Conservation (phyloP, 1,284 basidiomycete genomes). For the Ustilago bromivora region DNA sequence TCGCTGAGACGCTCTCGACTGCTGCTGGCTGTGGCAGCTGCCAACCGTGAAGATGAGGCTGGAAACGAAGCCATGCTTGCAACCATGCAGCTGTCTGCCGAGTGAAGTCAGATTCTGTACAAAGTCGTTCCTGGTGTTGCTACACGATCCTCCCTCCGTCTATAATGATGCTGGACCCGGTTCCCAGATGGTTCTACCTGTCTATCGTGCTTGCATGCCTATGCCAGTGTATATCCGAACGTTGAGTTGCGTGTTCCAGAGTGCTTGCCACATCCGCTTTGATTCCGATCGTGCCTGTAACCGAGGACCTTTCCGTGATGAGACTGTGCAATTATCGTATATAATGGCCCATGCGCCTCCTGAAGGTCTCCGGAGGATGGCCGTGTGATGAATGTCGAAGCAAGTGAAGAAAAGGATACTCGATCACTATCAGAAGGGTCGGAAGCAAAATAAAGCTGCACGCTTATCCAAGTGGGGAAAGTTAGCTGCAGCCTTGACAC, state of each 20-base stretch:
- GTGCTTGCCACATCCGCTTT: not conserved
- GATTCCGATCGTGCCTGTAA: not conserved
- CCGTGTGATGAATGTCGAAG: not conserved
- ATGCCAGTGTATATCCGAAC: not conserved
- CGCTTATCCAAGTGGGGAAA: conserved; percentile 24
- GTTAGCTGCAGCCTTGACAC: not conserved
- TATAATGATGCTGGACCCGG: too few relatives aligned
- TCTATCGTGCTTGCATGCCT: not conserved
- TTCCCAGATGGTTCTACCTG: too few relatives aligned
- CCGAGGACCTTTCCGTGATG: not conserved
- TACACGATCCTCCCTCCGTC: too few relatives aligned
- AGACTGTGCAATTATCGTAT: not conserved
- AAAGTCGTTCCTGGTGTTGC: too few relatives aligned
- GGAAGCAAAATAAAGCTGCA: conserved; percentile 7
- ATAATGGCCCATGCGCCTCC: not conserved
- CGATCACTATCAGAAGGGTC: not conserved
- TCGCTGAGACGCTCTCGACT: not conserved
- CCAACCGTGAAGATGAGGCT: conserved; percentile 1
- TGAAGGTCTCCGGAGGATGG: not conserved
- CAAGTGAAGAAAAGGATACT: not conserved
- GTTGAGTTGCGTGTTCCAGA: not conserved
- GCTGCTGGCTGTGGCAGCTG: conserved; percentile 4
- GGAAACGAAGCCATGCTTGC: not conserved
- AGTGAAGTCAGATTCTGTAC: too few relatives aligned
- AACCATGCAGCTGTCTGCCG: not conserved